phyloP scores from a whole-genome alignment of 495 filamentous ascomycete genomes.

The Daldinia loculata region DNA sequence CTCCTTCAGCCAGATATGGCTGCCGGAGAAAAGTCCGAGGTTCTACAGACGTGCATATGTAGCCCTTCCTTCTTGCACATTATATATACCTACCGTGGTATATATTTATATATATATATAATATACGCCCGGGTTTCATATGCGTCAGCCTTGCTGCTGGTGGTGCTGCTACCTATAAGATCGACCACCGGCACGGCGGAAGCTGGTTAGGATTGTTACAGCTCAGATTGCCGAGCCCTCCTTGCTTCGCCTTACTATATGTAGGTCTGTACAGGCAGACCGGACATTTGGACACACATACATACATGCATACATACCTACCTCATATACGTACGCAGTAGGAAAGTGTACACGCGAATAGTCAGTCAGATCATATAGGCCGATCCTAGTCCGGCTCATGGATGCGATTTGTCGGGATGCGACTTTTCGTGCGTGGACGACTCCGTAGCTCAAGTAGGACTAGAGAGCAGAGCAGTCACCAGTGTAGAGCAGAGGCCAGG shows the following conservation, averaged over 20 bases:
- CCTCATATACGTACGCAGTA: background rate
- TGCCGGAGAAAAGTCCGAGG: slow-evolving; percentile 1
- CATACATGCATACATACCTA: background rate
- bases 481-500: slow-evolving; percentile 11
- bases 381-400: background rate
- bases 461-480: too few species aligned
- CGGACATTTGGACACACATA: background rate
- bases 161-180: background rate
- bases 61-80: background rate
- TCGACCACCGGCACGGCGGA: background rate
- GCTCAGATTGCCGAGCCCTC: slow-evolving; percentile 7
- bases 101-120: background rate
- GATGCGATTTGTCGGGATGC: slow-evolving; percentile 5
- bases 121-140: background rate
- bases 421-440: background rate
- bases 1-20: background rate
- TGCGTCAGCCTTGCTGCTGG: background rate
- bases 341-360: background rate
- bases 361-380: background rate
- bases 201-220: slow-evolving; percentile 5
- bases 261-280: background rate
- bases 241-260: slow-evolving; percentile 1
- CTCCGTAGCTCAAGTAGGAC: slow-evolving; percentile 7
- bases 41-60: background rate
- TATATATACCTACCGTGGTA: background rate